Evolutionary conservation across 495 filamentous ascomycete species (phyloP).

Genomic region (Lasiosphaeris hirsuta): DNA sequence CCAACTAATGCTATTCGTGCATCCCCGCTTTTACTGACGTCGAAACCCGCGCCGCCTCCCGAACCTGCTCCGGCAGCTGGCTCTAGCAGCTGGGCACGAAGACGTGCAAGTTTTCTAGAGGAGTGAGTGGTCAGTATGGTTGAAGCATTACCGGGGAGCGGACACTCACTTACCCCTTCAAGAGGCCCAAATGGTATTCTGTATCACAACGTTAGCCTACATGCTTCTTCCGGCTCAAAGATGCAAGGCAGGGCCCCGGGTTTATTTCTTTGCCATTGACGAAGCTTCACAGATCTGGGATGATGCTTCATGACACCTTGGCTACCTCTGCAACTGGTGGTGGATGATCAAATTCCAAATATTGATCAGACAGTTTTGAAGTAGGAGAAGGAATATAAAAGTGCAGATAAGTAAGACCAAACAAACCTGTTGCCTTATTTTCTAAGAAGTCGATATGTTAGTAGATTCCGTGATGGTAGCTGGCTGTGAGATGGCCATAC

Average conservation of each 20-base stretch:
- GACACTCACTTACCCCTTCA: constrained; percentile 74
- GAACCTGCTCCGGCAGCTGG: constrained; percentile 77
- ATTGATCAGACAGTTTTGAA: too few relatives aligned
- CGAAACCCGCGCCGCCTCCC: constrained; percentile 77
- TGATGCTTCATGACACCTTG: too few relatives aligned
- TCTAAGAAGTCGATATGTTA: constrained; percentile 53
- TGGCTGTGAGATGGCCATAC: constrained; percentile 45
- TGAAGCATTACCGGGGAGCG: background rate
- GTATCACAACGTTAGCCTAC: background rate
- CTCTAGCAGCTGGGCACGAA: constrained; percentile 93
- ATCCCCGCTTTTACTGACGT: constrained; percentile 96
- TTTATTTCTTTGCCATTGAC: background rate
- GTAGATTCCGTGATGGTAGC: constrained; percentile 4
- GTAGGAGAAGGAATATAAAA: too few relatives aligned
- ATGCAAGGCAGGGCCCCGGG: background rate
- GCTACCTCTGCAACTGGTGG: too few relatives aligned
- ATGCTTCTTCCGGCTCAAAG: background rate
- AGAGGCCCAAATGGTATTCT: constrained; percentile 97
- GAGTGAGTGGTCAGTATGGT: constrained; percentile 14
- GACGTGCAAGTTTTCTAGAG: constrained; percentile 85
- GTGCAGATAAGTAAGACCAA: constrained; percentile 7
- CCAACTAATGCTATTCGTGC: constrained; percentile 96
- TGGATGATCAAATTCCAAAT: too few relatives aligned
- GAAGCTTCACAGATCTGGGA: background rate
- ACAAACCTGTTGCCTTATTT: constrained; percentile 95